Base-by-base conservation (phyloP, 192 early-diverging fungal species). In the Backusella westeae region DNA sequence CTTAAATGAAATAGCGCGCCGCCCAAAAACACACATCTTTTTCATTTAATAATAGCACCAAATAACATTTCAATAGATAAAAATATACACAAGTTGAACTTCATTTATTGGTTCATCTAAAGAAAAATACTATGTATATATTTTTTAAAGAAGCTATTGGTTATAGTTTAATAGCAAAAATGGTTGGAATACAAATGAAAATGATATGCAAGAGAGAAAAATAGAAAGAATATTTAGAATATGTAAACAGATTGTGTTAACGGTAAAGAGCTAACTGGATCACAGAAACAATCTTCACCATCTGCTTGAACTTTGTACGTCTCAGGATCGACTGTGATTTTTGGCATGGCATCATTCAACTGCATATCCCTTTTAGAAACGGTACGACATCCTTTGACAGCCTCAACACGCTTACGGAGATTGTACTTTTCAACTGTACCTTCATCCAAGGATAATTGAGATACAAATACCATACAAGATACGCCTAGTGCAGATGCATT, bases 331-430 rank as follows among this genome's bases (percentile, higher is more conserved):
- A 99, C 94, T 0, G 84, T 75, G 14, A 99, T 90, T 12, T 88
- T 86, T 3, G 97, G 97, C 71, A 90, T 80, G 0, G 83, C 75
- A 73, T 90, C 86, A 79, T 99, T 99, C 41, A 94, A 86, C 78
- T 94, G 96, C 90, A 99, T 94, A 72, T 95, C 93, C 19, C 81
- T 86, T 77, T 99, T 99, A 44, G 89, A 87, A 56, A 99, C 90
- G 6, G 34, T 76, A 6, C 97, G 85, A 81, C 94, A 96, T 7
- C 89, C 87, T 71, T 87, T 89, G 29, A 99, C 95, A 8, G 93
- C 76, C 49, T 82, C 90, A 6, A 93, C 77, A 0, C 80, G 76
- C 82, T 96, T 96, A 52, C 87, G 87, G 35, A 96, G 74, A 6
- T 83, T 80, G 70, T 96, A 95, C 3, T 87, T 85, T 67, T 84